Percentiles rank a stretch among this genome's conserved stretches.
phyloP scores from a whole-genome alignment of 148 eudicot species.

The Camellia sinensis region DNA sequence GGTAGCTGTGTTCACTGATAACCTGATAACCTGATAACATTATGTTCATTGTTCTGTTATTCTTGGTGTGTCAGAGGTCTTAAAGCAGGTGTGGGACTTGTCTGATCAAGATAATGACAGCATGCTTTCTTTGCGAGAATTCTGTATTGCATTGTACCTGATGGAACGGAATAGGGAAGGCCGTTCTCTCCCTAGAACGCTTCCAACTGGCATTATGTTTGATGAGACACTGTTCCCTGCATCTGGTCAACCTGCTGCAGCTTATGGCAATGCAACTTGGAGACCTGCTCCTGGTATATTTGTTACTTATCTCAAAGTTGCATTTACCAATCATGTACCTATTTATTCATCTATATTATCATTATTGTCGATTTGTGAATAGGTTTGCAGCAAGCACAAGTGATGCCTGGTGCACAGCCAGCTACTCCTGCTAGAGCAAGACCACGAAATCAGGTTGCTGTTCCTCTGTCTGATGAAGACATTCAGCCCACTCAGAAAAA shows the following conservation, averaged over 20 bases:
- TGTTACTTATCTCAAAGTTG: neutral
- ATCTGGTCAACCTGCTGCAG: slow-evolving; percentile 48
- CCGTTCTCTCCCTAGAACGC: slow-evolving; percentile 72
- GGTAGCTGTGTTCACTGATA: neutral
- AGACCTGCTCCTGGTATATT: slow-evolving; percentile 68
- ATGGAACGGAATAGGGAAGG: slow-evolving; percentile 97
- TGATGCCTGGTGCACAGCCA: slow-evolving; percentile 43
- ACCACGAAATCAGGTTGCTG: slow-evolving; percentile 68
- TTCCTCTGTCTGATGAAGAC: slow-evolving; percentile 51
- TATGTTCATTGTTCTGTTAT: slow-evolving; percentile 21
- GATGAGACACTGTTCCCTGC: slow-evolving; percentile 57
- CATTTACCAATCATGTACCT: neutral
- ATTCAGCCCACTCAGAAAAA: slow-evolving; percentile 63
- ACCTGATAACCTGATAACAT: neutral
- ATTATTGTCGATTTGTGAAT: slow-evolving; percentile 5
- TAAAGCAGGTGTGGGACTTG: slow-evolving; percentile 99
- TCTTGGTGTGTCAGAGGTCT: slow-evolving; percentile 67
- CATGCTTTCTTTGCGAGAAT: slow-evolving; percentile 95
- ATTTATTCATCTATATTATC: slow-evolving; percentile 11
- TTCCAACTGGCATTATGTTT: slow-evolving; percentile 55
- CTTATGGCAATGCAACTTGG: slow-evolving; percentile 59
- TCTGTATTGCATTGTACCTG: slow-evolving; percentile 93
- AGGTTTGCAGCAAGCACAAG: slow-evolving; percentile 72
- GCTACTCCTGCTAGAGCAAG: slow-evolving; percentile 52
- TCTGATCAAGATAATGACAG: slow-evolving; percentile 99